phyloP scores from a whole-genome alignment of 2,329 filamentous ascomycete species.

The Aureobasidium melanogenum region DNA sequence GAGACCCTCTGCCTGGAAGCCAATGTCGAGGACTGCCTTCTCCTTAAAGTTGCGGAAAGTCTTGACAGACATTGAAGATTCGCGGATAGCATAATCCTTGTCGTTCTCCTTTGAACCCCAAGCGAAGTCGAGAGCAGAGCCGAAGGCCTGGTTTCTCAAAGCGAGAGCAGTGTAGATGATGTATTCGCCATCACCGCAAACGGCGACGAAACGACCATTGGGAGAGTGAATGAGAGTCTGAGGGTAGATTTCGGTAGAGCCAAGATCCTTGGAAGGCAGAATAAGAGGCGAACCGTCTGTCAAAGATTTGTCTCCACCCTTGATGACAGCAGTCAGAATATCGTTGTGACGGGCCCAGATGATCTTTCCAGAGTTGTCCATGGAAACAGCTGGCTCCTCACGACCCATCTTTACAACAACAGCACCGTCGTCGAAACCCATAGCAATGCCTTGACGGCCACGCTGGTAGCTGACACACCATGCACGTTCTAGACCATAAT shows the following conservation, averaged over 20 bases:
- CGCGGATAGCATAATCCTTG: constrained; percentile 95
- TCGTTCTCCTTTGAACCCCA: constrained; percentile 97
- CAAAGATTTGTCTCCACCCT: constrained; percentile 68
- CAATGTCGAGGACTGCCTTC: constrained; percentile 70
- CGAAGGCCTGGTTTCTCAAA: constrained; percentile 96
- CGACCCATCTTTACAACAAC: constrained; percentile 97
- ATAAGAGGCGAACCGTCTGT: constrained; percentile 86
- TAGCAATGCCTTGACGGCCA: constrained; percentile 85
- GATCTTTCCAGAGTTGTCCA: constrained; percentile 92
- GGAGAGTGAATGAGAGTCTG: constrained; percentile 93
- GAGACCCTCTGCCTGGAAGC: constrained; percentile 88
- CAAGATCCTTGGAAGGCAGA: constrained; percentile 86
- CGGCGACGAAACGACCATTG: constrained; percentile 81
- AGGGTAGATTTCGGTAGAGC: constrained; percentile 92
- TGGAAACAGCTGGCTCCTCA: constrained; percentile 94
- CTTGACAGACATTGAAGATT: constrained; percentile 89
- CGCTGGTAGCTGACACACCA: constrained; percentile 98
- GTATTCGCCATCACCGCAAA: constrained; percentile 95
- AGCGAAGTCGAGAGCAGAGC: constrained; percentile 87
- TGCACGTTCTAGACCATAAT: constrained; percentile 89
- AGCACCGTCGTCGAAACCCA: constrained; percentile 95
- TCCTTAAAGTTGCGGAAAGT: constrained; percentile 98
- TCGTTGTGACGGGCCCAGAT: constrained; percentile 96
- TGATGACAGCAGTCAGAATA: constrained; percentile 90
- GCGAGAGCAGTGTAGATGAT: constrained; percentile 97